A percentile compares a stretch with the other conserved stretches of the same genome.
These are phyloP conservation scores for Populus tremula DNA, from an alignment of 345 rosid species.

Conservation along the genomic window DNA sequence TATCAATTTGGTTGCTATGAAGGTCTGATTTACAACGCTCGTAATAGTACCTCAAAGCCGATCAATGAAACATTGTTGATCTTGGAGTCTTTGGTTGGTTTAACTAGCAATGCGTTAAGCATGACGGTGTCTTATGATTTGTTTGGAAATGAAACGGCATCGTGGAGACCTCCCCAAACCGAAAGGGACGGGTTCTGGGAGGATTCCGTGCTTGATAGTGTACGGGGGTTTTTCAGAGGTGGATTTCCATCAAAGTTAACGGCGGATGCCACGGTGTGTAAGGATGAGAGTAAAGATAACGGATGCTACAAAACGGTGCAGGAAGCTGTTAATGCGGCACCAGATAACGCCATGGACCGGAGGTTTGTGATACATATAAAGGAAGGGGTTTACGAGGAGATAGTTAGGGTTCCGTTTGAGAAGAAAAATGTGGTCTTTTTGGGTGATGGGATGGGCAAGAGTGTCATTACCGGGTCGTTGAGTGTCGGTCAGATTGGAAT, in stretches of 20 bases:
- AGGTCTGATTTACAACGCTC: conserved; percentile 56
- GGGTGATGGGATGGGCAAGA: conserved; percentile 87
- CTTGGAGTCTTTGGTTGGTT: conserved; percentile 35
- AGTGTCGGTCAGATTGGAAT: conserved; percentile 57
- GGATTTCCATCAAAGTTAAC: conserved; percentile 45
- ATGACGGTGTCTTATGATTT: conserved; percentile 64
- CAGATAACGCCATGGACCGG: conserved; percentile 33
- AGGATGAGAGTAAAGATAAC: conserved; percentile 23
- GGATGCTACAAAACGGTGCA: conserved; percentile 61
- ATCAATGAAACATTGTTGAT: conserved; percentile 55
- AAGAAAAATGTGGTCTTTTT: conserved; percentile 75
- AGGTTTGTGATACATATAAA: conserved; percentile 63
- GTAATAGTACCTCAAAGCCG: conserved; percentile 30
- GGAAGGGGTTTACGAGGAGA: conserved; percentile 72
- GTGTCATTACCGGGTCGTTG: conserved; percentile 63
- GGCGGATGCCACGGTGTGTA: conserved; percentile 63
- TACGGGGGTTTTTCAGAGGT: conserved; percentile 15
- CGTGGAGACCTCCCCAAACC: conserved; percentile 63
- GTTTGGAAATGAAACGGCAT: conserved; percentile 39
- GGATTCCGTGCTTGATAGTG: neutral
- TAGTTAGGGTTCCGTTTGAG: conserved; percentile 63
- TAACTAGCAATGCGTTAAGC: conserved; percentile 67
- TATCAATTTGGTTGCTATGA: conserved; percentile 61
- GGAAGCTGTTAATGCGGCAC: conserved; percentile 78
- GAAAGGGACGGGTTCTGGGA: conserved; percentile 64